These are phyloP conservation scores for Cicer yamashitae DNA, from an alignment of 306 rosid genomes.

Conservation along the genomic window DNA sequence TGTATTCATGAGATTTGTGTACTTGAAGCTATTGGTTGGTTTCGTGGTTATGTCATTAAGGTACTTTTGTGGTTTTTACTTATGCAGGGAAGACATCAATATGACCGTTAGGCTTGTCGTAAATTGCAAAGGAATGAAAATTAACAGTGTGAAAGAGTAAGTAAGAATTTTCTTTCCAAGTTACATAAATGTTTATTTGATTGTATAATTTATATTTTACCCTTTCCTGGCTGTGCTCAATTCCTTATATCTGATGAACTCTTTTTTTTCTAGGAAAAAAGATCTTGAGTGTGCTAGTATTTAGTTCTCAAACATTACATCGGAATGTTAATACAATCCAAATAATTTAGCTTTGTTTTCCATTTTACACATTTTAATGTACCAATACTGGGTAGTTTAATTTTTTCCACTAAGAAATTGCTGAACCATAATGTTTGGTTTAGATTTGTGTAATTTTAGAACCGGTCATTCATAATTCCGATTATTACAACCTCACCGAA, in stretches of 20 bases:
- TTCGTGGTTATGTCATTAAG: constrained; percentile 35
- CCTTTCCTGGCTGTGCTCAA: constrained; percentile 28
- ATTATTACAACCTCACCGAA: constrained; percentile 13
- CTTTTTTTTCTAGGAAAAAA: not conserved
- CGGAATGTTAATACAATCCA: constrained; percentile 18
- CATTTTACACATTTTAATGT: constrained; percentile 18
- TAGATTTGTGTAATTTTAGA: constrained; percentile 6
- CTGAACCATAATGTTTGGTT: constrained; percentile 32
- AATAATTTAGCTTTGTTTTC: constrained; percentile 9
- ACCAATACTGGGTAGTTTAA: constrained; percentile 8
- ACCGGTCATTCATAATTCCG: constrained; percentile 1
- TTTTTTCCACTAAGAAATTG: constrained; percentile 19
- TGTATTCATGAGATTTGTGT: constrained; percentile 14
- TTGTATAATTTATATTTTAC: not conserved
- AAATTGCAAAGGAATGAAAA: constrained; percentile 78
- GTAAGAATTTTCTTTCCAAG: constrained; percentile 45
- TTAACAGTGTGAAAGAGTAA: constrained; percentile 80
- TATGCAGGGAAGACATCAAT: constrained; percentile 79
- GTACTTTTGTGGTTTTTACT: constrained; percentile 35
- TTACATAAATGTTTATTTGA: constrained; percentile 7
- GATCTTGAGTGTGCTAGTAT: constrained; percentile 6
- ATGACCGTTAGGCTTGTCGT: constrained; percentile 94
- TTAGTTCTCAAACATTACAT: not conserved
- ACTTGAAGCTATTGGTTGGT: constrained; percentile 41
- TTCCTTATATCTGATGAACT: constrained; percentile 18